These are phyloP conservation scores for Trichophyton schoenleinii DNA, from an alignment of 2,329 filamentous ascomycete genomes.

Conservation along the genomic window DNA sequence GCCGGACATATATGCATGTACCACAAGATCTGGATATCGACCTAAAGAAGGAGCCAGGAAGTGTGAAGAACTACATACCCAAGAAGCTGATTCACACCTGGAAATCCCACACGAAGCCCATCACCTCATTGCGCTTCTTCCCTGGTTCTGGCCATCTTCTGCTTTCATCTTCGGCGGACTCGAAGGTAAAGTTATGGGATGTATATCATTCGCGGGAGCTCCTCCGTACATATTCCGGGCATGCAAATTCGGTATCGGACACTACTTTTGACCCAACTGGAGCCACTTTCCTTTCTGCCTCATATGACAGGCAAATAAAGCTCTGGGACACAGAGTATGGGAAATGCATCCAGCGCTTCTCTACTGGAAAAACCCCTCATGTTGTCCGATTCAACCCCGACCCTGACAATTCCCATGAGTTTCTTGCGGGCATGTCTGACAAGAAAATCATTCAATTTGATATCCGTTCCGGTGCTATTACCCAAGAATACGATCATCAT, in stretches of 20 bases:
- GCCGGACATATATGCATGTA: slow-evolving; percentile 93
- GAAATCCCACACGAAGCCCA: slow-evolving; percentile 71
- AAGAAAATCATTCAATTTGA: slow-evolving; percentile 99
- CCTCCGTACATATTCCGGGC: slow-evolving; percentile 79
- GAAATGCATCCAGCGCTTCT: slow-evolving; percentile 74
- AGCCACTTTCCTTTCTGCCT: slow-evolving; percentile 75
- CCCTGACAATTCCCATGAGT: slow-evolving; percentile 66
- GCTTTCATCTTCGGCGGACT: slow-evolving; percentile 78
- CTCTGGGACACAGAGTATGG: slow-evolving; percentile 97
- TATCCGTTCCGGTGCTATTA: slow-evolving; percentile 64
- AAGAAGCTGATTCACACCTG: slow-evolving; percentile 89
- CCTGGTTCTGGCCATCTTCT: slow-evolving; percentile 77
- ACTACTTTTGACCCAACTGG: slow-evolving; percentile 75
- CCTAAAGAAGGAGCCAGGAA: slow-evolving; percentile 66
- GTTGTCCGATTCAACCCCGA: slow-evolving; percentile 87
- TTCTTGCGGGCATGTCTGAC: slow-evolving; percentile 91
- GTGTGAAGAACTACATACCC: slow-evolving; percentile 77
- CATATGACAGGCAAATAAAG: slow-evolving; percentile 92
- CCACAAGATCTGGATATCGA: slow-evolving; percentile 83
- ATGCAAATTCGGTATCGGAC: slow-evolving; percentile 81
- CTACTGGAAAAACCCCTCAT: slow-evolving; percentile 87
- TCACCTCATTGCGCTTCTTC: slow-evolving; percentile 84
- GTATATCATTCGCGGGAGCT: slow-evolving; percentile 82
- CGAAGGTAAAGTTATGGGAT: slow-evolving; percentile 87
- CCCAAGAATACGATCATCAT: slow-evolving; percentile 98